Conservation (phyloP, 2,329 filamentous ascomycete species). For the Colletotrichum phormii region DNA sequence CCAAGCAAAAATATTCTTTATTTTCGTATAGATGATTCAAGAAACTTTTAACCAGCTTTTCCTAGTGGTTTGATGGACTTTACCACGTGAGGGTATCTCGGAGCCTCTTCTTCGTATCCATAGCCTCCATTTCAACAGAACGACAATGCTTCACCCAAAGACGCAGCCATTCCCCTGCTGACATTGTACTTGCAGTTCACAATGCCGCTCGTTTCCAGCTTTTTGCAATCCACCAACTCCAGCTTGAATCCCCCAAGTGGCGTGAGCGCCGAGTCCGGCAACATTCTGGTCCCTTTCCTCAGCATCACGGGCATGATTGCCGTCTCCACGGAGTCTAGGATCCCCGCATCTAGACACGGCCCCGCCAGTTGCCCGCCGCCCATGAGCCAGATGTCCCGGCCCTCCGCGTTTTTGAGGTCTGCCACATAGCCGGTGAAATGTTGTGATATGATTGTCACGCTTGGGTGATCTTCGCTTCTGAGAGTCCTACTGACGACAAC, state of each 20-base stretch:
- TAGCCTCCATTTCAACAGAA: not conserved
- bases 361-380: conserved; percentile 47
- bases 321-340: conserved; percentile 47
- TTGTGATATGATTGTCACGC: conserved; percentile 41
- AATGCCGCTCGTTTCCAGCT: conserved; percentile 38
- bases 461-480: conserved; percentile 37
- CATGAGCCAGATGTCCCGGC: conserved; percentile 50
- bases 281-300: conserved; percentile 42
- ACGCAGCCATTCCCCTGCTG: conserved; percentile 17
- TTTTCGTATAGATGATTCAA: not conserved
- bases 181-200: conserved; percentile 39
- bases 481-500: conserved; percentile 44
- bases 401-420: conserved; percentile 38
- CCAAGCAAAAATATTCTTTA: too few relatives aligned
- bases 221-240: conserved; percentile 25
- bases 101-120: not conserved
- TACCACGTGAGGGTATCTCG: not conserved
- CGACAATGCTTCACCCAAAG: conserved; percentile 20
- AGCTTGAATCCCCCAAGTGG: conserved; percentile 22
- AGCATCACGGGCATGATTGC: conserved; percentile 44
- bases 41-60: not conserved
- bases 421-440: conserved; percentile 39
- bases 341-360: conserved; percentile 42
- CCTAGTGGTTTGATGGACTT: not conserved
- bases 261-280: conserved; percentile 11